phyloP scores from a whole-genome alignment of 2,329 filamentous ascomycete species.

The Claviceps fusiformis region DNA sequence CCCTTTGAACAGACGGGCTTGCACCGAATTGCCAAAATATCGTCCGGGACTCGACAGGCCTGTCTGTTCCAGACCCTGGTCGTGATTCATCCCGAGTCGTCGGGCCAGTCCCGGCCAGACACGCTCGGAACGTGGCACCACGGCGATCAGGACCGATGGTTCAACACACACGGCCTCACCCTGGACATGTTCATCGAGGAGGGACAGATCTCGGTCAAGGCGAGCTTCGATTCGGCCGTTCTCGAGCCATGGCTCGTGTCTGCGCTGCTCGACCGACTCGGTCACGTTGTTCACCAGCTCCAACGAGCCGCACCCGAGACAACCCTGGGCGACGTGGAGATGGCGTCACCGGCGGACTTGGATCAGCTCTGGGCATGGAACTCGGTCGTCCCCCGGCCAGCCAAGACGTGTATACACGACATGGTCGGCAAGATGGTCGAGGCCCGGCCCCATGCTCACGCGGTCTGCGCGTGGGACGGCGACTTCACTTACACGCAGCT shows the following conservation, averaged over 20 bases:
- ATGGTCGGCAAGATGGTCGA: slow-evolving; percentile 26
- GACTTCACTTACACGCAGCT: slow-evolving; percentile 31
- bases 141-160: background rate
- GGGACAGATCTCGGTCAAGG: background rate
- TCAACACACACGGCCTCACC: background rate
- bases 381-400: slow-evolving; percentile 23
- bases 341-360: slow-evolving; percentile 16
- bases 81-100: slow-evolving; percentile 13
- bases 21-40: slow-evolving; percentile 10
- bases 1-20: slow-evolving; percentile 11
- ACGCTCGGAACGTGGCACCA: background rate
- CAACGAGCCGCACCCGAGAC: background rate
- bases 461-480: slow-evolving; percentile 38
- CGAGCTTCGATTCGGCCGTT: background rate
- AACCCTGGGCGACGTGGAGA: background rate
- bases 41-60: slow-evolving; percentile 6
- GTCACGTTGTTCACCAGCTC: background rate
- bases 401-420: slow-evolving; percentile 32
- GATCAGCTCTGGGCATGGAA: slow-evolving; percentile 35
- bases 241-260: background rate
- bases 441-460: slow-evolving; percentile 23
- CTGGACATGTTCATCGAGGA: background rate
- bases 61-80: slow-evolving; percentile 17
- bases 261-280: background rate
- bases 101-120: background rate